Percentiles rank a stretch among this genome's conserved stretches.
These are phyloP conservation scores for Fusarium acutatum DNA, from an alignment of 2,329 filamentous ascomycete species.

Conservation along the genomic window DNA sequence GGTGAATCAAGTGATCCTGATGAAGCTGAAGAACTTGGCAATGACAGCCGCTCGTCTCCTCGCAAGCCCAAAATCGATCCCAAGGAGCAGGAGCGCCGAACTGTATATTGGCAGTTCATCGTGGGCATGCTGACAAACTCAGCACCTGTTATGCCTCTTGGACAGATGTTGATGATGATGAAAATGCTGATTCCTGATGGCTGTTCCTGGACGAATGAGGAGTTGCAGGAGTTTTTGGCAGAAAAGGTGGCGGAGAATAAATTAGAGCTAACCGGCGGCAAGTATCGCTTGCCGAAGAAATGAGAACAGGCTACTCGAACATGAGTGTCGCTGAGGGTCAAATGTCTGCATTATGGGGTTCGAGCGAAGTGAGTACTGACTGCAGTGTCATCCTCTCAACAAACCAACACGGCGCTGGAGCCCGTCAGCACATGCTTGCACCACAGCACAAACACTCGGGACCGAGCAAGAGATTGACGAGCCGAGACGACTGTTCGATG, in stretches of 20 bases:
- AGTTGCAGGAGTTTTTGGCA: slow-evolving; percentile 80
- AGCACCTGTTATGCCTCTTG: slow-evolving; percentile 78
- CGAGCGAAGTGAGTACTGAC: slow-evolving; percentile 13
- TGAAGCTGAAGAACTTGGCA: slow-evolving; percentile 32
- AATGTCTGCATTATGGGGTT: slow-evolving; percentile 7
- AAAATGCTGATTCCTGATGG: slow-evolving; percentile 89
- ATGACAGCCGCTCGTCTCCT: slow-evolving; percentile 50
- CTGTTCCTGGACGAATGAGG: slow-evolving; percentile 89
- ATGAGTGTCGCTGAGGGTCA: background rate
- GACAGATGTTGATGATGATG: slow-evolving; percentile 91
- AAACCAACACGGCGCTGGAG: slow-evolving; percentile 9
- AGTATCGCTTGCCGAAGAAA: slow-evolving; percentile 73
- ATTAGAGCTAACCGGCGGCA: slow-evolving; percentile 74
- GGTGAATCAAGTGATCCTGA: slow-evolving; percentile 46
- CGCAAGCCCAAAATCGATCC: slow-evolving; percentile 67
- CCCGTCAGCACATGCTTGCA: slow-evolving; percentile 2
- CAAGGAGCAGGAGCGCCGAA: slow-evolving; percentile 67
- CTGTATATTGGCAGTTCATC: slow-evolving; percentile 90
- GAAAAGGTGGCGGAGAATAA: slow-evolving; percentile 79
- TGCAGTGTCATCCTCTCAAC: slow-evolving; percentile 24
- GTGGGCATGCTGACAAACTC: slow-evolving; percentile 95
- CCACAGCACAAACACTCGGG: slow-evolving; percentile 9
- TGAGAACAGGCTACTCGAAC: slow-evolving; percentile 40
- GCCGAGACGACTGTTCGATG: background rate
- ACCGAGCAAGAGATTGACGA: background rate